These are phyloP conservation scores for Nothophytophthora sp. DNA, from an alignment of 352 stramenopile species.

Conservation along the genomic window DNA sequence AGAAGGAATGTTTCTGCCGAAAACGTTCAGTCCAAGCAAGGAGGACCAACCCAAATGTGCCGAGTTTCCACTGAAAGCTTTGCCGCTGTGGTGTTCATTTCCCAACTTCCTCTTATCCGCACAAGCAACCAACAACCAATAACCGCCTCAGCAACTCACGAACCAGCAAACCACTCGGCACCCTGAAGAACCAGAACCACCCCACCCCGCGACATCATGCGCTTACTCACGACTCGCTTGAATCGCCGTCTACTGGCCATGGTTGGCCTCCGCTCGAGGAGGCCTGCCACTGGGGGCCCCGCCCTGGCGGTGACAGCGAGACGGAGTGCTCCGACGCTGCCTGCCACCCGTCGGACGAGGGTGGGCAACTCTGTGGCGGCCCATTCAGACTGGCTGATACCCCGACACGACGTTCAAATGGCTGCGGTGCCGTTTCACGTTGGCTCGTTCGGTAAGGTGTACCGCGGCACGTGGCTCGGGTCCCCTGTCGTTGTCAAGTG, in stretches of 20 bases:
- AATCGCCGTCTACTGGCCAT: no score
- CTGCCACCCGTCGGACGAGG: background rate
- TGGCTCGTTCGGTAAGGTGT: slow-evolving; percentile 9
- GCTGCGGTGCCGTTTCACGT: slow-evolving; percentile 1
- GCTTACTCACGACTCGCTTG: slow-evolving; percentile 9
- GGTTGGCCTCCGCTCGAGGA: no score
- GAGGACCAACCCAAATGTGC: no score
- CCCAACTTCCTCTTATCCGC: no score
- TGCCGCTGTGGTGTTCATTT: no score
- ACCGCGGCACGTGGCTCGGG: slow-evolving; percentile 2
- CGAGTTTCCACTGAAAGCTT: no score
- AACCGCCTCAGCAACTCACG: no score
- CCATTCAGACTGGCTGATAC: slow-evolving; percentile 4
- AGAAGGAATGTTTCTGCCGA: no score
- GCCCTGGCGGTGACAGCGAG: background rate
- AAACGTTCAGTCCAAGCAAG: no score
- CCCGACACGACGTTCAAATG: background rate
- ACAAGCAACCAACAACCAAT: no score
- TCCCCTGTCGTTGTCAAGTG: slow-evolving; percentile 7
- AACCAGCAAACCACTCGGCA: no score
- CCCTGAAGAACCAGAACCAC: background rate
- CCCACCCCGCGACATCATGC: slow-evolving; percentile 1
- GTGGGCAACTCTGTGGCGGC: background rate
- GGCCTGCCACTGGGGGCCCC: background rate
- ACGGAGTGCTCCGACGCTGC: slow-evolving; percentile 7